A percentile compares a stretch with the other conserved stretches of the same genome.
These are phyloP conservation scores for Fusarium ambrosium DNA, from an alignment of 2,329 filamentous ascomycete species.

Conservation along the genomic window DNA sequence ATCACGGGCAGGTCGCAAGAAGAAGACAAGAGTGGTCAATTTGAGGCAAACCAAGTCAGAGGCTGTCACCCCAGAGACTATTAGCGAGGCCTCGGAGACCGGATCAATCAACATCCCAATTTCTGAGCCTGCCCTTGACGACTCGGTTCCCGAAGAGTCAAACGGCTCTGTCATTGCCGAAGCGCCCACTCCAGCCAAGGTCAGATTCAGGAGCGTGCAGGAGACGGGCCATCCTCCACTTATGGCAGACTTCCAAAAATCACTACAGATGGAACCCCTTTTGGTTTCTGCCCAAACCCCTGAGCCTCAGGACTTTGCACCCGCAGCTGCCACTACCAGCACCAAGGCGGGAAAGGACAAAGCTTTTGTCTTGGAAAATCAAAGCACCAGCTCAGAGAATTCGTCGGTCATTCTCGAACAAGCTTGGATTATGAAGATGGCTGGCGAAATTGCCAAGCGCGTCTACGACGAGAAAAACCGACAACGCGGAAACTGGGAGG, in stretches of 20 bases:
- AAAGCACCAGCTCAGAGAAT: slow-evolving; percentile 58
- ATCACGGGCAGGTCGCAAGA: slow-evolving; percentile 76
- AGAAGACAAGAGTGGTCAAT: slow-evolving; percentile 88
- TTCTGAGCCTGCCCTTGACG: slow-evolving; percentile 71
- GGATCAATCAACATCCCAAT: slow-evolving; percentile 70
- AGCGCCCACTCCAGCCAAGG: slow-evolving; percentile 52
- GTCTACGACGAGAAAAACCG: slow-evolving; percentile 87
- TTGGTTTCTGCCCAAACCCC: slow-evolving; percentile 34
- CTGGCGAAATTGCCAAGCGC: slow-evolving; percentile 87
- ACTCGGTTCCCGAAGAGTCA: slow-evolving; percentile 71
- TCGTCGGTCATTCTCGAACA: slow-evolving; percentile 78
- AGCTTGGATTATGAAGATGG: slow-evolving; percentile 94
- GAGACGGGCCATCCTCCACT: slow-evolving; percentile 41
- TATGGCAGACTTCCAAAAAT: slow-evolving; percentile 43
- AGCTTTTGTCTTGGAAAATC: slow-evolving; percentile 50
- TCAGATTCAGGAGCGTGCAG: slow-evolving; percentile 55
- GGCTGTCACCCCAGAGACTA: slow-evolving; percentile 65
- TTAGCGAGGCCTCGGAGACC: slow-evolving; percentile 64
- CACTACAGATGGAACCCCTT: slow-evolving; percentile 44
- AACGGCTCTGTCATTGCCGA: slow-evolving; percentile 57
- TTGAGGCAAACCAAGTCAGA: slow-evolving; percentile 74
- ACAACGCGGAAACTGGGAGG: slow-evolving; percentile 56
- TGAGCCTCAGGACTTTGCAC: slow-evolving; percentile 31
- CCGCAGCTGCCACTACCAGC: slow-evolving; percentile 31
- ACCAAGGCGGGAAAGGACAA: slow-evolving; percentile 49